Base-by-base conservation (phyloP, 1,139 yeast genomes). In the Kurtzmaniella quercitrusa region DNA sequence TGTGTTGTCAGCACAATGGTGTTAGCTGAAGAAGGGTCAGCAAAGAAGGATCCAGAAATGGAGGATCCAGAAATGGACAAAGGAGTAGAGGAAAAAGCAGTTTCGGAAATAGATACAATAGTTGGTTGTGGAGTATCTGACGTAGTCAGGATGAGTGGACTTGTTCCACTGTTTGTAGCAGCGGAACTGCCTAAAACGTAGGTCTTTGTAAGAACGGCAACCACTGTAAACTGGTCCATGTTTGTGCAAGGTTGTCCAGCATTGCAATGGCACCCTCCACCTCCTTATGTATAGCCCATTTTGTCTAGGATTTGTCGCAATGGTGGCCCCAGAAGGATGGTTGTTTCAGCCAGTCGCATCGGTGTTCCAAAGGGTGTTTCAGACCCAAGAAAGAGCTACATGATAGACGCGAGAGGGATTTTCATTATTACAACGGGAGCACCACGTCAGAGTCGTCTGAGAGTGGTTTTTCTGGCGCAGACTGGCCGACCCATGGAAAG, bases 401-500 rank as follows among this genome's bases (percentile, higher is more conserved):
- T 4, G 23, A 51, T 40, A n/a, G 58, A 55, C 31, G n/a, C 12
- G 14, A 10, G 31, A 27, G 10, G 12, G 10, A 17, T 14, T 14
- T 16, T 23, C 34, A 15, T 21, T 42, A 46, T 27, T 41, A 49
- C 16, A 49, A 39, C 17, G 48, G 60, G 43, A 48, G 48, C 31
- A 41, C 24, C 16, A 37, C 38, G 14, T 42, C 54, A 12, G 40
- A 43, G 2, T 44, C 49, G n/a, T 51, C 53, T 19, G 42, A 44
- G 16, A 46, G 33, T 14, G 56, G 56, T 15, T 37, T 37, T 11
- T 43, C 43, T 16, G 46, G 38, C 19, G 25, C 19, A 9, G 37
- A 23, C 2, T 44, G 37, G 18, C 37, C 36, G n/a, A 44, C 37
- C 14, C 39, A 37, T 8, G 77, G 77, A 62, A 77, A 79, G 57